Conservation (phyloP, 2,329 filamentous ascomycete species). For the Trichothecium sympodiale region DNA sequence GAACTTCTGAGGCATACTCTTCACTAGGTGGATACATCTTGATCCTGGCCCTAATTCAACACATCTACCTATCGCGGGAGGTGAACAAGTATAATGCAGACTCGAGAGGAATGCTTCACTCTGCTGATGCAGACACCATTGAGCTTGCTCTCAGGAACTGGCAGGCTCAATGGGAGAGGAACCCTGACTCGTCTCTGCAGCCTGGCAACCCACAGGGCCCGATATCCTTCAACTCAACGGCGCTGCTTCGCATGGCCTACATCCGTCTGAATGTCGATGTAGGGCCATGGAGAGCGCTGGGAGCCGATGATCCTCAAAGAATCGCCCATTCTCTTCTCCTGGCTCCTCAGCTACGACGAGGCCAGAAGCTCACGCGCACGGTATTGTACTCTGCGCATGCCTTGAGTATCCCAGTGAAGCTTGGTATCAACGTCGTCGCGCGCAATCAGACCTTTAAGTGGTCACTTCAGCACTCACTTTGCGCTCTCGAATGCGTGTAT, state of each 20-base stretch:
- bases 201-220: neutral
- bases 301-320: no score
- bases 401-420: neutral
- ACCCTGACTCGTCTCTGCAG: no score
- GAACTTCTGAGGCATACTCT: neutral
- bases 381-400: neutral
- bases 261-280: neutral
- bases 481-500: neutral
- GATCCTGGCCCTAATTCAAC: neutral
- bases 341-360: no score
- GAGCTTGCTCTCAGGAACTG: neutral
- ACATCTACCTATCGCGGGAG: no score
- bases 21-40: neutral
- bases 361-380: neutral
- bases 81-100: no score
- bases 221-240: conserved; percentile 1
- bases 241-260: neutral
- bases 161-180: no score
- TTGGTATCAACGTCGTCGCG: neutral
- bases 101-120: no score
- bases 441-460: neutral
- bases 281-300: neutral
- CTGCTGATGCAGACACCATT: no score
- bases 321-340: no score
- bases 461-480: neutral